phyloP scores from a whole-genome alignment of 2,329 filamentous ascomycete species.

The Exophiala viscosa region DNA sequence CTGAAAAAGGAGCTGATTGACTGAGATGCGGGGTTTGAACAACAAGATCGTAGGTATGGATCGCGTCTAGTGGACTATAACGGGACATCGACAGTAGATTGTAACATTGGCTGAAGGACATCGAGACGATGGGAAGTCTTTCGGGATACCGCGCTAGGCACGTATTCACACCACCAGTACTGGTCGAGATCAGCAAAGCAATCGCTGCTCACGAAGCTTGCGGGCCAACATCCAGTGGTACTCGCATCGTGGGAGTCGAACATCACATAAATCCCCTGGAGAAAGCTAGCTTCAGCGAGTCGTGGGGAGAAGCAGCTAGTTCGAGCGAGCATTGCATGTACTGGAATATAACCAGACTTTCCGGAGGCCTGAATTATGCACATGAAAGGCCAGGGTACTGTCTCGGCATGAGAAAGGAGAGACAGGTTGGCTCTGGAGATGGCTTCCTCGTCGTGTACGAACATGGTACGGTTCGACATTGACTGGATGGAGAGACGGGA shows the following conservation, averaged over 20 bases:
- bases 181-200: background rate
- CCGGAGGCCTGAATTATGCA: no score
- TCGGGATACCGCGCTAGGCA: background rate
- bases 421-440: constrained; percentile 1
- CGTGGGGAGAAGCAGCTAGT: constrained; percentile 6
- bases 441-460: background rate
- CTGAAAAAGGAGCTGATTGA: constrained; percentile 2
- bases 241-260: constrained; percentile 7
- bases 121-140: constrained; percentile 12
- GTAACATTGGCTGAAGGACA: constrained; percentile 10
- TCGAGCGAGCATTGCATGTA: constrained; percentile 6
- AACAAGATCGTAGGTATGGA: background rate
- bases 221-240: background rate
- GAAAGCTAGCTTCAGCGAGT: constrained; percentile 18
- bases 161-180: background rate
- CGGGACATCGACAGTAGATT: background rate
- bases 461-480: background rate
- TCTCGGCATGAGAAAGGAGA: background rate
- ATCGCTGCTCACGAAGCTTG: constrained; percentile 2
- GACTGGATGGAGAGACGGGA: constrained; percentile 1
- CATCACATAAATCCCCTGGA: constrained; percentile 4
- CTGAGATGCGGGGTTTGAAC: constrained; percentile 20
- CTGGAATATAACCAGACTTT: no score
- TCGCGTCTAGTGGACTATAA: background rate
- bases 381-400: no score